phyloP scores from a whole-genome alignment of 345 rosid genomes.

The Xanthoceras sorbifolium region DNA sequence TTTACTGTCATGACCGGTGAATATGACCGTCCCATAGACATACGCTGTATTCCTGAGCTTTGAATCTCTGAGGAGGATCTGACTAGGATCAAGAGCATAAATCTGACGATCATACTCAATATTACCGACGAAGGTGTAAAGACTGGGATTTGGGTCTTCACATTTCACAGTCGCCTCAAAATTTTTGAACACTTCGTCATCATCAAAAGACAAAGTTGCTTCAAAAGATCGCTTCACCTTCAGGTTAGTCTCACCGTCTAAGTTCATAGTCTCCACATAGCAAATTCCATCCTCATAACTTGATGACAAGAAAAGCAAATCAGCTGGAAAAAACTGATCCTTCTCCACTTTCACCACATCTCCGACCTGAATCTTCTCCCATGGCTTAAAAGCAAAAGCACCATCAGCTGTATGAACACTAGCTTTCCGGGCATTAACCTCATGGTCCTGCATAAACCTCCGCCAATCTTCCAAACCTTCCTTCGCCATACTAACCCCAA shows the following conservation, averaged over 20 bases:
- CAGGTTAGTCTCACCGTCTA: conserved; percentile 96
- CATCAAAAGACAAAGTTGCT: conserved; percentile 61
- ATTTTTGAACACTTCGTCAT: conserved; percentile 61
- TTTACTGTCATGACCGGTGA: conserved; percentile 92
- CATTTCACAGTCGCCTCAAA: conserved; percentile 68
- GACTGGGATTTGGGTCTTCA: conserved; percentile 93
- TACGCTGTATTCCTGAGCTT: conserved; percentile 87
- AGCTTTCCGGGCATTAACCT: conserved; percentile 73
- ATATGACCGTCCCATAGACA: conserved; percentile 77
- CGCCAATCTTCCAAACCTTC: conserved; percentile 97
- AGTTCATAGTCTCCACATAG: conserved; percentile 98
- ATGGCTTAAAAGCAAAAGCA: conserved; percentile 51
- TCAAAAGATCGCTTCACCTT: conserved; percentile 86
- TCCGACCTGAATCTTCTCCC: conserved; percentile 82
- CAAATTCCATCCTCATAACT: conserved; percentile 95
- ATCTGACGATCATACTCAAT: conserved; percentile 65
- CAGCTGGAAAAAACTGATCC: conserved; percentile 93
- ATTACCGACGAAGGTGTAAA: conserved; percentile 87
- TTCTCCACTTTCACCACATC: conserved; percentile 86
- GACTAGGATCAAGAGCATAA: conserved; percentile 77
- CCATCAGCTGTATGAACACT: conserved; percentile 62
- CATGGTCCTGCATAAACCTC: conserved; percentile 87
- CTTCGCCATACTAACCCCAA: conserved; percentile 92
- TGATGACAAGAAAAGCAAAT: conserved; percentile 80
- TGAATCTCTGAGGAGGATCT: conserved; percentile 95